phyloP scores from a whole-genome alignment of 2,329 filamentous ascomycete species.

The Clarireedia paspali region DNA sequence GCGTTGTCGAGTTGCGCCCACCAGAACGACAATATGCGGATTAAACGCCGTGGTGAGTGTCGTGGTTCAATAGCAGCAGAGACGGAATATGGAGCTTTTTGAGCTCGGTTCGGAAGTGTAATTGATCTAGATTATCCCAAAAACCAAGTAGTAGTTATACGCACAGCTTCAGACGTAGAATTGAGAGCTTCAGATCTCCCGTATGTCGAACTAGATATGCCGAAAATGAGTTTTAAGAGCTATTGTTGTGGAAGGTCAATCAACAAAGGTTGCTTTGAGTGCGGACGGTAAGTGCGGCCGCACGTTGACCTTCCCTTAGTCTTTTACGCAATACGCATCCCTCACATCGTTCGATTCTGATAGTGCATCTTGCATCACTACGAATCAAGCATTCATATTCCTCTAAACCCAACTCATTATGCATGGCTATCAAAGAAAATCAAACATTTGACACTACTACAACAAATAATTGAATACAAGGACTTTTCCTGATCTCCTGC shows the following conservation, averaged over 20 bases:
- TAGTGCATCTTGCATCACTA: not conserved
- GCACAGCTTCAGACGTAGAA: no score
- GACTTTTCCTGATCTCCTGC: not conserved
- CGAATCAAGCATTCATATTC: not conserved
- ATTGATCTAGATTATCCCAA: no score
- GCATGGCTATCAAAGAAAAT: not conserved
- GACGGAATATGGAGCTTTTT: no score
- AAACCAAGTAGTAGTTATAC: no score
- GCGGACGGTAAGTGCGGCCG: no score
- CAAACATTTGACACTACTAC: slow-evolving; percentile 4
- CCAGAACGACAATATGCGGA: not conserved
- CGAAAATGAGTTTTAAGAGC: no score
- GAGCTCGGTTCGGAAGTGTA: no score
- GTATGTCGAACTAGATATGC: no score
- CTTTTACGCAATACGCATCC: not conserved
- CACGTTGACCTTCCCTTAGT: no score
- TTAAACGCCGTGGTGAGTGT: not conserved
- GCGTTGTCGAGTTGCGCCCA: not conserved
- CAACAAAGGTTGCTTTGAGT: no score
- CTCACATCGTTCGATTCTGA: not conserved
- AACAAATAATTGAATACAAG: slow-evolving; percentile 2
- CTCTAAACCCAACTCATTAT: not conserved
- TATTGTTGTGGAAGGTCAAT: no score
- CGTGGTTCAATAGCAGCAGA: not conserved
- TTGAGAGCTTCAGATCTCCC: no score